phyloP scores from a whole-genome alignment of 2,329 filamentous ascomycete species.

The Coniella lustricola region DNA sequence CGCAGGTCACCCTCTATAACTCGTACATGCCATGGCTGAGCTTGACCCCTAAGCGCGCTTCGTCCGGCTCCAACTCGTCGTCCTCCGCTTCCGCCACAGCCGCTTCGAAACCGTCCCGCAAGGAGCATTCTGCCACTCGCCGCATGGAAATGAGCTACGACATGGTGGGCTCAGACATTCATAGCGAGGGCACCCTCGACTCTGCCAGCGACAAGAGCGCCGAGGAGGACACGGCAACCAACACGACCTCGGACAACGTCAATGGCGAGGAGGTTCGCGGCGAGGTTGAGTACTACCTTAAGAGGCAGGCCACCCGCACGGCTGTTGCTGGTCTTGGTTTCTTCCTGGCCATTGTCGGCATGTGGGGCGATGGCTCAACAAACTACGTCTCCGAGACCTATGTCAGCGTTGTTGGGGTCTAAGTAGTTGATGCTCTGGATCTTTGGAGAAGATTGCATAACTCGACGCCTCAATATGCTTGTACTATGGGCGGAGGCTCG shows the following conservation, averaged over 20 bases:
- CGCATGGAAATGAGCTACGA: conserved; percentile 68
- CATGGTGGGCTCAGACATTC: conserved; percentile 48
- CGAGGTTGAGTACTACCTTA: conserved; percentile 48
- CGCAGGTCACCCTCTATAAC: conserved; percentile 47
- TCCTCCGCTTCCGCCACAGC: conserved; percentile 9
- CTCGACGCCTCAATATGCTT: too few relatives aligned
- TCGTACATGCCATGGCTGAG: conserved; percentile 39
- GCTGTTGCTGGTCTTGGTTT: conserved; percentile 50
- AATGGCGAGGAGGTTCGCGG: conserved; percentile 58
- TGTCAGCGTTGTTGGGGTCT: conserved; percentile 7
- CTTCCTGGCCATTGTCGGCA: conserved; percentile 54
- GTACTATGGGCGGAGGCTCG: too few relatives aligned
- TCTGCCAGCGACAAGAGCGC: conserved; percentile 43
- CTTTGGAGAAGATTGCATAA: too few relatives aligned
- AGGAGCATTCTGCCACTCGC: conserved; percentile 23
- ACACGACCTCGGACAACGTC: conserved; percentile 33
- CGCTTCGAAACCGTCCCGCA: conserved; percentile 13
- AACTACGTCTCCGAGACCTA: conserved; percentile 10
- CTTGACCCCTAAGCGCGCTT: conserved; percentile 13
- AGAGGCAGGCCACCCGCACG: conserved; percentile 47
- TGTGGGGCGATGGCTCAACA: conserved; percentile 34
- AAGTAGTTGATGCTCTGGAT: neutral
- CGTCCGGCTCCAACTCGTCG: conserved; percentile 5
- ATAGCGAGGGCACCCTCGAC: conserved; percentile 35
- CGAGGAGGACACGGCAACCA: conserved; percentile 32